Percentiles rank a stretch among this genome's conserved stretches.
These are phyloP conservation scores for Vigna mungo DNA, from an alignment of 306 rosid genomes.

Conservation along the genomic window DNA sequence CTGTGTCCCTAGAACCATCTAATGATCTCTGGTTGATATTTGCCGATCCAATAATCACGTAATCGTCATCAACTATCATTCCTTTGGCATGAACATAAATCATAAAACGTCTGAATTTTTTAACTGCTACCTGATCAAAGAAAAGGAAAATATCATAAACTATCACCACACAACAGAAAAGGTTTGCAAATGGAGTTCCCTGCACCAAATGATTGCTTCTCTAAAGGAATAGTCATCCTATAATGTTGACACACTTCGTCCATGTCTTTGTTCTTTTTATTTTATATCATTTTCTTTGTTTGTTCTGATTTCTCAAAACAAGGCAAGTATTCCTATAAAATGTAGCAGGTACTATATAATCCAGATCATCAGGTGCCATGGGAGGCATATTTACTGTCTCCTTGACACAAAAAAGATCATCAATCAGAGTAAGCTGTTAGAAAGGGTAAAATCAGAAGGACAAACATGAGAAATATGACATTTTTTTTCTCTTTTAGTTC, in stretches of 20 bases:
- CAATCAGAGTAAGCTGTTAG: background rate
- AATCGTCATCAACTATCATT: conserved; percentile 75
- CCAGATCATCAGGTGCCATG: background rate
- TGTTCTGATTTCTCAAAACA: background rate
- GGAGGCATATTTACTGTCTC: background rate
- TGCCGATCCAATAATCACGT: conserved; percentile 75
- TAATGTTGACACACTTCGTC: background rate
- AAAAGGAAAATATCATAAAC: conserved; percentile 16
- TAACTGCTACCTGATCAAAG: conserved; percentile 55
- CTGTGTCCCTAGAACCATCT: conserved; percentile 85
- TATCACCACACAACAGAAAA: background rate
- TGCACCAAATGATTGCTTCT: background rate
- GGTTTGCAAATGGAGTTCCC: background rate
- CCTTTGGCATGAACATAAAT: conserved; percentile 83
- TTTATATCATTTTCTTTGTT: background rate
- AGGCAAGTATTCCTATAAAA: background rate
- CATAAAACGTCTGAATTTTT: conserved; percentile 69
- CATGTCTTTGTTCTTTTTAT: background rate
- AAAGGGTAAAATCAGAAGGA: background rate
- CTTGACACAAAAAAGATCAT: background rate
- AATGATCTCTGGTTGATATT: conserved; percentile 80
- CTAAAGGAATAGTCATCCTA: background rate
- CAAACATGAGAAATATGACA: background rate
- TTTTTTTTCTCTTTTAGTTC: background rate
- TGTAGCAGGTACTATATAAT: background rate